Conservation (phyloP, 2,329 filamentous ascomycete species). For the Xylaria sp. region DNA sequence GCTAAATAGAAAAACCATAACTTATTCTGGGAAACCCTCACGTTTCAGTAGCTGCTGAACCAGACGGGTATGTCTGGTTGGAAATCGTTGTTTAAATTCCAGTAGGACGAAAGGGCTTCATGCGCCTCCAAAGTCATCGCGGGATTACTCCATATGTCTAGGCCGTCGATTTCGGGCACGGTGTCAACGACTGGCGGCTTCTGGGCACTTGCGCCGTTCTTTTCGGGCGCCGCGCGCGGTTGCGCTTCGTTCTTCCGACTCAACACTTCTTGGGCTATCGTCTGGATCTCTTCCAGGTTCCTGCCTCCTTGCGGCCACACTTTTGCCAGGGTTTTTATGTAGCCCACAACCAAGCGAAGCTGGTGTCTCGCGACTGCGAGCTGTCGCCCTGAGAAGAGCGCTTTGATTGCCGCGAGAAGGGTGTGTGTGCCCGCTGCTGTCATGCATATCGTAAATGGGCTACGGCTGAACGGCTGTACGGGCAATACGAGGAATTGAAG, state of each 20-base stretch:
- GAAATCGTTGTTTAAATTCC: constrained; percentile 22
- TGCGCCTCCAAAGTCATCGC: constrained; percentile 3
- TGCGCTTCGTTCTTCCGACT: constrained; percentile 3
- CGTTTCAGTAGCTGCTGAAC: constrained; percentile 19
- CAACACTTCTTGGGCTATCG: constrained; percentile 27
- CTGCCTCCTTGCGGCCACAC: constrained; percentile 26
- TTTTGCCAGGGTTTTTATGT: constrained; percentile 20
- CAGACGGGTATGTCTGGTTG: constrained; percentile 27
- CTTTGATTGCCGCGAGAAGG: constrained; percentile 22
- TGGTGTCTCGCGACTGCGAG: constrained; percentile 26
- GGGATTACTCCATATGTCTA: constrained; percentile 20
- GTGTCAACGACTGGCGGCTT: neutral
- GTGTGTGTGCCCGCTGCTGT: constrained; percentile 25
- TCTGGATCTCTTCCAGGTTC: constrained; percentile 27
- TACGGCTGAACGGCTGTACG: constrained; percentile 19
- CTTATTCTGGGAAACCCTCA: neutral
- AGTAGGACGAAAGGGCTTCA: constrained; percentile 12
- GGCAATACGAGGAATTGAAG: constrained; percentile 26
- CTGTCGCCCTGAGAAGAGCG: constrained; percentile 22
- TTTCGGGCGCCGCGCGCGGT: neutral
- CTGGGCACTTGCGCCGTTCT: neutral
- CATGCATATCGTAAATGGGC: constrained; percentile 31
- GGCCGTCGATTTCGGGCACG: neutral
- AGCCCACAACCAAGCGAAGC: constrained; percentile 27
- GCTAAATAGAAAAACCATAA: neutral